These are phyloP conservation scores for Ceratocystis variospora DNA, from an alignment of 2,329 filamentous ascomycete genomes.

Conservation along the genomic window DNA sequence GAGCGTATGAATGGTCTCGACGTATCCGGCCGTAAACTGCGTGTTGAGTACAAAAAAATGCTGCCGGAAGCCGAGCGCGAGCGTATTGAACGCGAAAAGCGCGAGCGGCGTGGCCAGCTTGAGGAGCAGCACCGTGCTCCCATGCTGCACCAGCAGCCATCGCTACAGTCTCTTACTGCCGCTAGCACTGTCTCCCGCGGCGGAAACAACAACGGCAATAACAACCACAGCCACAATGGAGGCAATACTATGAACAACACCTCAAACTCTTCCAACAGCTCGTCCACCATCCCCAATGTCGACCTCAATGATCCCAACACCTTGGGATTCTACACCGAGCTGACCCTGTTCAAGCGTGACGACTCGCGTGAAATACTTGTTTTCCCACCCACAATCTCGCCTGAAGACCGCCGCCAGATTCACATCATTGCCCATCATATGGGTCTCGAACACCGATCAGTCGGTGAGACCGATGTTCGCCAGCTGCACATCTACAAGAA, in stretches of 20 bases:
- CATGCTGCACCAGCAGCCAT: conserved; percentile 70
- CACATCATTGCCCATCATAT: conserved; percentile 94
- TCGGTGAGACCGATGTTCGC: conserved; percentile 72
- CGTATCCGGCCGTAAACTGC: conserved; percentile 80
- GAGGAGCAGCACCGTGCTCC: conserved; percentile 85
- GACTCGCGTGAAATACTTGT: conserved; percentile 63
- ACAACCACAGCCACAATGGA: conserved; percentile 8
- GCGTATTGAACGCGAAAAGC: conserved; percentile 91
- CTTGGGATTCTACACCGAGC: conserved; percentile 77
- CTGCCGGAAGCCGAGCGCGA: conserved; percentile 86
- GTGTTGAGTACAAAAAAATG: conserved; percentile 99
- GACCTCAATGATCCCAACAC: conserved; percentile 86
- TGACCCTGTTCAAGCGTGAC: conserved; percentile 78
- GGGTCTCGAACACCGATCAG: conserved; percentile 79
- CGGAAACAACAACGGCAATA: conserved; percentile 1
- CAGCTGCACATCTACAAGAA: conserved; percentile 81
- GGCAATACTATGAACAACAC: background rate
- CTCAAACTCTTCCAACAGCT: conserved; percentile 8
- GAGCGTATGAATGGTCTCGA: conserved; percentile 92
- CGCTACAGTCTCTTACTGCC: conserved; percentile 58
- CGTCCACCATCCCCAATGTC: conserved; percentile 42
- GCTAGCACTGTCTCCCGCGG: conserved; percentile 7
- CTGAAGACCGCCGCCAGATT: conserved; percentile 74
- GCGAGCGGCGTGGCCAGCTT: conserved; percentile 85
- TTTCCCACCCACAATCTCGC: conserved; percentile 67